Percentiles rank a stretch among this genome's conserved stretches.
These are phyloP conservation scores for Solanum virginianum DNA, from an alignment of 257 asterid genomes.

Conservation along the genomic window DNA sequence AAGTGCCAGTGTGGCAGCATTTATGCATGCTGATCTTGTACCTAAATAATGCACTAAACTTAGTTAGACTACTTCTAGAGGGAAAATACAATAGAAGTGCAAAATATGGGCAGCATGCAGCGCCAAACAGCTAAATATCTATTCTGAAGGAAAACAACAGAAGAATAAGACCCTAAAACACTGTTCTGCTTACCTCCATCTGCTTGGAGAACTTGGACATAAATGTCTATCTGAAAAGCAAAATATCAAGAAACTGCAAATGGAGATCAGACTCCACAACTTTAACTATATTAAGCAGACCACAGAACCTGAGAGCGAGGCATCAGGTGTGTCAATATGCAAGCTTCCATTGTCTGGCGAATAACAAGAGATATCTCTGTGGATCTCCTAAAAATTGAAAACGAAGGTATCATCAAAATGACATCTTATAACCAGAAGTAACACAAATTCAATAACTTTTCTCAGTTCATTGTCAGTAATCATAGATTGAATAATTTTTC, in stretches of 20 bases:
- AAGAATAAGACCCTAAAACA: not conserved
- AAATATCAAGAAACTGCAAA: not conserved
- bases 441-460: not conserved
- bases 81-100: not conserved
- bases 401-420: not conserved
- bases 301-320: constrained; percentile 87
- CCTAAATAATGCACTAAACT: constrained; percentile 31
- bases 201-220: constrained; percentile 98
- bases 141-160: not conserved
- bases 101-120: not conserved
- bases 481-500: not conserved
- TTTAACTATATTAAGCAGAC: not conserved
- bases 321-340: constrained; percentile 73
- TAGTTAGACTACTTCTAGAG: not conserved
- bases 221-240: constrained; percentile 75
- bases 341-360: constrained; percentile 98
- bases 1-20: constrained; percentile 96
- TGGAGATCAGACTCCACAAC: not conserved
- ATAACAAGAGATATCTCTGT: constrained; percentile 89
- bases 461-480: not conserved
- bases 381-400: constrained; percentile 59
- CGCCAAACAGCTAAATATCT: not conserved
- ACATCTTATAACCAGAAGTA: not conserved
- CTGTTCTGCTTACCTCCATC: constrained; percentile 58
- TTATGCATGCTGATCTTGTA: constrained; percentile 98